Conservation (phyloP, 2,329 filamentous ascomycete species). For the Hypomyces rosellus region DNA sequence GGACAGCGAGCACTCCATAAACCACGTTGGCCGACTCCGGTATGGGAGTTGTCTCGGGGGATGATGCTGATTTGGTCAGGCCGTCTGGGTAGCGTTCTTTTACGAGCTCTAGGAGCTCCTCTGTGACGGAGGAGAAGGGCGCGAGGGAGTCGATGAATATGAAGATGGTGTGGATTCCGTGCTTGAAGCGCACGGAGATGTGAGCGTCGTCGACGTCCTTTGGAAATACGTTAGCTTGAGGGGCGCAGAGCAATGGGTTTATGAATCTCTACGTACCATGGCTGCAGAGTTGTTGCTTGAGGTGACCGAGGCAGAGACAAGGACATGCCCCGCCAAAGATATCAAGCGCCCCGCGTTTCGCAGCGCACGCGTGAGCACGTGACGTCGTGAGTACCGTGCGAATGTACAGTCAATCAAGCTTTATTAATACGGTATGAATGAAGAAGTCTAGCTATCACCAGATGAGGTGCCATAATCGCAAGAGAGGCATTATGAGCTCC, state of each 20-base stretch:
- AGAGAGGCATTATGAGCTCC: neutral
- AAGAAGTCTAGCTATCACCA: neutral
- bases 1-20: conserved; percentile 40
- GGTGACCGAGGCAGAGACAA: no score
- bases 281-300: no score
- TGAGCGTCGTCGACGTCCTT: conserved; percentile 38
- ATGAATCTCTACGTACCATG: no score
- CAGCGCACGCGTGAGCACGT: neutral
- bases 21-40: conserved; percentile 36
- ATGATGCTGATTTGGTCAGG: conserved; percentile 32
- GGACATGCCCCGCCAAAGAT: neutral
- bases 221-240: neutral
- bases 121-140: conserved; percentile 50
- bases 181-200: conserved; percentile 65
- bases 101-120: conserved; percentile 53
- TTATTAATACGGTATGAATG: neutral
- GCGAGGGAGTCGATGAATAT: conserved; percentile 56
- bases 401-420: neutral
- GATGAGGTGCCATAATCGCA: neutral
- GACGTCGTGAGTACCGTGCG: neutral
- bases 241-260: no score
- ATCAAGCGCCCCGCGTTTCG: neutral
- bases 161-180: conserved; percentile 64
- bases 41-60: conserved; percentile 31
- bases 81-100: conserved; percentile 51